Evolutionary conservation across 352 stramenopile species (phyloP), one percentile per base, ranked within the genome.

Genomic region (Pythium rhizo-oryzae): DNA sequence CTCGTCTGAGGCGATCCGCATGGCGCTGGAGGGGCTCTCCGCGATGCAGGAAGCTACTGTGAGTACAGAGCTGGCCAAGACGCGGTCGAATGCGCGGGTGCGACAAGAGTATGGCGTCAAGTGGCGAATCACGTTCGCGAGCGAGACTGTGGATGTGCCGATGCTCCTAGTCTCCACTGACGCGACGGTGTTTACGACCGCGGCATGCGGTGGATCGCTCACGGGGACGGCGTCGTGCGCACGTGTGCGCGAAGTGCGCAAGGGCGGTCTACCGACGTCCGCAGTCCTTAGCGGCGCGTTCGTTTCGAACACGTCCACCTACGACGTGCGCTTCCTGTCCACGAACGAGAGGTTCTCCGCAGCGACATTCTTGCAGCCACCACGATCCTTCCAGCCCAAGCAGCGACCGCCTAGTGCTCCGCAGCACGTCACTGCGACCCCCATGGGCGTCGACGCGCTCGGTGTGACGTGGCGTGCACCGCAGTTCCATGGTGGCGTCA

Each of bases 391-490:
- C n/a, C 59, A 77, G 25, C 69, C 80, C 0, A 58, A 59, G 19
- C 50, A 72, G 1, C 62, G 78, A 4, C 56, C 81, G 1, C 80
- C 85, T 0, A 65, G 71, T 12, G 65, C 65, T 41, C 70, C 78
- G 0, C 75, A 70, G 3, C 62, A 67, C 7, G 74, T 81, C 4
- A 28, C 74, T 1, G 79, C 76, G 9, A 74, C 80, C 19, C 81
- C 82, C 3, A 64, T 91, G 9, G 74, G 74, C 6, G 54, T 63
- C 0, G 65, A 75, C 5, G 67, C 53, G 8, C 65, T 96, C 21
- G 72, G 72, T 8, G 82, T 98, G 18, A 74, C 81, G 25, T 99
- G 95, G 95, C 76, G 62, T 18, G 55, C 78, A 1, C 92, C 96
- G 18, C 37, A 72, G 8, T 78, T 81, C 54, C 64, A 84, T 59